phyloP scores from a whole-genome alignment of 768 basidiomycete species.

The Ephemerocybe angulata region DNA sequence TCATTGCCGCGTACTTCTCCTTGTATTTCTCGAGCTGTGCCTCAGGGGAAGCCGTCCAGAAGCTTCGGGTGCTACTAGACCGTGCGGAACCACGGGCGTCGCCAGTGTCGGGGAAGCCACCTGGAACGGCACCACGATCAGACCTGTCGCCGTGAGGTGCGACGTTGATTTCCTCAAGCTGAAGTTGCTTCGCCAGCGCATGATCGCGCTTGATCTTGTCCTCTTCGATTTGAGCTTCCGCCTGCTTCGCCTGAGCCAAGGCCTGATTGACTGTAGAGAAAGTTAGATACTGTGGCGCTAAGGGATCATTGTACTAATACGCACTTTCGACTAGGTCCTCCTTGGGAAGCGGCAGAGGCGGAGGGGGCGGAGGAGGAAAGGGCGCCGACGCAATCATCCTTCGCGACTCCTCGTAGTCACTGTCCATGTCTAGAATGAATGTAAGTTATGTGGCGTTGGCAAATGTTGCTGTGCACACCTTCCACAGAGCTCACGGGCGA shows the following conservation, averaged over 20 bases:
- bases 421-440: background rate
- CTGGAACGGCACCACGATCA: background rate
- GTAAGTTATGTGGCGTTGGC: background rate
- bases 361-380: background rate
- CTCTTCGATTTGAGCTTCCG: background rate
- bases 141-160: no score
- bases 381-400: background rate
- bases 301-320: no score
- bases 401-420: background rate
- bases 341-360: background rate
- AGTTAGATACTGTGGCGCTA: background rate
- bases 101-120: background rate
- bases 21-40: background rate
- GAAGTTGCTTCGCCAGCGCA: background rate
- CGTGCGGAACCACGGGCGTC: background rate
- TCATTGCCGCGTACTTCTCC: slow-evolving; percentile 7
- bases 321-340: background rate
- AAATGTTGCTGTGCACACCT: background rate
- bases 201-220: background rate
- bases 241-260: background rate
- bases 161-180: background rate
- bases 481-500: background rate
- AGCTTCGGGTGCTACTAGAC: background rate
- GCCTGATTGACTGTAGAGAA: background rate
- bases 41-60: background rate